A percentile compares a stretch with the other conserved stretches of the same genome.
Conservation (phyloP, 2,329 filamentous ascomycete genomes). For the Akanthomyces uredinophilus region DNA sequence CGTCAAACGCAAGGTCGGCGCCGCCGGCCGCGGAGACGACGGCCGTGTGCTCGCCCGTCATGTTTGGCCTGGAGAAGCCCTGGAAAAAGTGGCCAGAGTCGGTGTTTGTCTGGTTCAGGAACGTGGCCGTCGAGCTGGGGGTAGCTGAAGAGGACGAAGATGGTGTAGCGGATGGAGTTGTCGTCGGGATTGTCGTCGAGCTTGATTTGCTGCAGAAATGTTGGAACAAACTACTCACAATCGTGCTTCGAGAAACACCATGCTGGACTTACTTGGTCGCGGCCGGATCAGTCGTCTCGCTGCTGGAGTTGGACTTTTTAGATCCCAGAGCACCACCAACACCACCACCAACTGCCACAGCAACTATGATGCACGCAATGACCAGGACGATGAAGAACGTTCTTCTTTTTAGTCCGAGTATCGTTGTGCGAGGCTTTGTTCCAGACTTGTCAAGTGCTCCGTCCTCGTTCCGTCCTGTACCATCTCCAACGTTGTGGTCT, state of each 20-base stretch:
- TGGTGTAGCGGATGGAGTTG: not conserved
- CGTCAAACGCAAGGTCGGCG: slow-evolving; percentile 19
- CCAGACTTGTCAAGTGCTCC: not conserved
- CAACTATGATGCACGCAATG: slow-evolving; percentile 4
- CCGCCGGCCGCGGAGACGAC: slow-evolving; percentile 23
- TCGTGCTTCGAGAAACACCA: not conserved
- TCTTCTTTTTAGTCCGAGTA: slow-evolving; percentile 2
- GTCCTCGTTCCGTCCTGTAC: not conserved
- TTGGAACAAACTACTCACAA: not conserved
- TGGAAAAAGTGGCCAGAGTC: slow-evolving; percentile 26
- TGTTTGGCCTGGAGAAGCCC: slow-evolving; percentile 24
- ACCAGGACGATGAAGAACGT: slow-evolving; percentile 10
- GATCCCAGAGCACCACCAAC: slow-evolving; percentile 5
- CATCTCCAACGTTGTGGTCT: not conserved
- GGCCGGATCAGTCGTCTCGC: not conserved
- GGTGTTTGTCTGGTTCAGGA: slow-evolving; percentile 22
- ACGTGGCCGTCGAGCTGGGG: slow-evolving; percentile 3
- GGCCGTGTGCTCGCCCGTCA: slow-evolving; percentile 21
- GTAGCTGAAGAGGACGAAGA: not conserved
- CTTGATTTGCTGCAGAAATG: not conserved
- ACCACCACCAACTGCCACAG: slow-evolving; percentile 12
- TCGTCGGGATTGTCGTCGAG: not conserved
- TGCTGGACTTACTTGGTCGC: not conserved
- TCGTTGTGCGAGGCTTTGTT: not conserved
- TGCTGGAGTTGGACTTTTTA: not conserved